Evolutionary conservation across 2,329 filamentous ascomycete species (phyloP), one percentile per base, ranked within the genome.

Genomic region (Xylaria sp.): DNA sequence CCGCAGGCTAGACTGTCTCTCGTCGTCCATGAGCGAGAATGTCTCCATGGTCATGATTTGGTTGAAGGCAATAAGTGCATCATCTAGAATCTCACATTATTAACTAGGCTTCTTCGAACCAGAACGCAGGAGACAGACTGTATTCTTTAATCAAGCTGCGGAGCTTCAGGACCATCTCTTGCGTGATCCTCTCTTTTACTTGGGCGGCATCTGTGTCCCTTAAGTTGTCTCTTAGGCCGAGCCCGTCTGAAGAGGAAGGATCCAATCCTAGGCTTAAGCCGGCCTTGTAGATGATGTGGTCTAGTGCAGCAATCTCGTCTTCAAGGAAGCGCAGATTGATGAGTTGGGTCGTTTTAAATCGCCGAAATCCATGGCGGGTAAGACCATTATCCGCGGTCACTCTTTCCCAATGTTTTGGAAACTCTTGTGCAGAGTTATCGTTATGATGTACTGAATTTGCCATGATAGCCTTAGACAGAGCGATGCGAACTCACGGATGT

Each of bases 261-360:
- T 25, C n/a, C 1, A 51, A 13, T 51, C 23, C 20, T 23, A 15
- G n/a, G 7, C 9, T 51, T 23, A 51, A 1, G n/a, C 48, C 20
- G 7, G 23, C 48, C 12, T 46, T 13, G 18, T n/a, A 18, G 44
- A 46, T 46, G 15, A 18, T 18, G 15, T 20, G 15, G 44, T 51
- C 20, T 51, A 51, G 3, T 25, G 20, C n/a, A 51, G 1, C 44
- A 8, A 46, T 46, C 6, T 46, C 44, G 15, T 46, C 44, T 46
- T 46, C 15, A 18, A 46, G 44, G 80, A 71, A 57, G 25, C 62
- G 62, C 23, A 57, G 41, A n/a, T 58, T 57, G 25, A 65, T 20
- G 2, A 57, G 62, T 15, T 82, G 79, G 6, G 74, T 69, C 0
- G 75, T 77, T 48, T 77, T 79, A 59, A 77, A 79, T 3, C 77